These are phyloP conservation scores for Abrus pulchellus DNA, from an alignment of 306 rosid genomes.

Conservation along the genomic window DNA sequence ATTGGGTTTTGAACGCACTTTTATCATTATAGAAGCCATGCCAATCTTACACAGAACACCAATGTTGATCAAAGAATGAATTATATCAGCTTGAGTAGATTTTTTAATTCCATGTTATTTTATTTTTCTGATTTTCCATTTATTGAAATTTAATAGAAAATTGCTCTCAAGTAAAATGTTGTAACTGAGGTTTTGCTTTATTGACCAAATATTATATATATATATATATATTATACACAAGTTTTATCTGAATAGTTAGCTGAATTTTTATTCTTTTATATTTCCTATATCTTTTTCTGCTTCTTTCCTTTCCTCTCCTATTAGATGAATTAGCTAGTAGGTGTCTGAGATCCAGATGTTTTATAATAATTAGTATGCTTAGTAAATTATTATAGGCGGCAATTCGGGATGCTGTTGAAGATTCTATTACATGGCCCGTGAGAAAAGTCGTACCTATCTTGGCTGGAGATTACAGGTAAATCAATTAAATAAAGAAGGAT, in stretches of 20 bases:
- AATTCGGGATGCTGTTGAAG: conserved; percentile 93
- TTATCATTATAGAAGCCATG: neutral
- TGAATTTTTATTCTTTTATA: conserved; percentile 30
- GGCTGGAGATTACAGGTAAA: conserved; percentile 98
- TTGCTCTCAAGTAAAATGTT: conserved; percentile 7
- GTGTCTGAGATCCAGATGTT: conserved; percentile 33
- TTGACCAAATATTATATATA: neutral
- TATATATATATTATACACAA: conserved; percentile 5
- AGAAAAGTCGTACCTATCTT: conserved; percentile 88
- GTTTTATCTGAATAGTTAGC: conserved; percentile 29
- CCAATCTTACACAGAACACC: neutral
- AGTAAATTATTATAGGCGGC: conserved; percentile 64
- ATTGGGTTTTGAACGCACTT: neutral
- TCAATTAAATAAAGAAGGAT: conserved; percentile 18
- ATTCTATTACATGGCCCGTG: conserved; percentile 97
- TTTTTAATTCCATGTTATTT: conserved; percentile 9
- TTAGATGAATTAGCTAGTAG: conserved; percentile 12
- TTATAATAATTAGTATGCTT: conserved; percentile 42
- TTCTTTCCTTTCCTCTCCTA: conserved; percentile 7
- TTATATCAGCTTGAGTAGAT: conserved; percentile 26
- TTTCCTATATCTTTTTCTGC: neutral
- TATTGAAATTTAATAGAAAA: conserved; percentile 7
- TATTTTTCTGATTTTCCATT: conserved; percentile 25
- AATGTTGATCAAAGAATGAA: conserved; percentile 26
- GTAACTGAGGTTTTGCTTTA: conserved; percentile 25